phyloP scores from a whole-genome alignment of 495 filamentous ascomycete species.

The Collariella sp. region DNA sequence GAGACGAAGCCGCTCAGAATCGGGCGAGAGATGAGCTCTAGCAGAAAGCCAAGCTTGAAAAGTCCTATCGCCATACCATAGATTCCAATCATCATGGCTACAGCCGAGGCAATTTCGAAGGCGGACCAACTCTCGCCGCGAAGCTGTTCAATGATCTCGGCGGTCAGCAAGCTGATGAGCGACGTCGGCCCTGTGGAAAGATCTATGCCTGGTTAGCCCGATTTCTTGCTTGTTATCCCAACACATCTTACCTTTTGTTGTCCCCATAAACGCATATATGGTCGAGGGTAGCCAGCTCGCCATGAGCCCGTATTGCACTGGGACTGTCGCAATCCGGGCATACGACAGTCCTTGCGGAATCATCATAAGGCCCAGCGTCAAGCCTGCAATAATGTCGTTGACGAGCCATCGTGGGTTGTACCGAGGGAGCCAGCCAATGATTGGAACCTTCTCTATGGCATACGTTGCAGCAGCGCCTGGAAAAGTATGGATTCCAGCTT shows the following conservation, averaged over 20 bases:
- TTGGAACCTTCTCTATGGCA: conserved; percentile 44
- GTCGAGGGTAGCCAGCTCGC: conserved; percentile 45
- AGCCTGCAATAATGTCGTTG: conserved; percentile 42
- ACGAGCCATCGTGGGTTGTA: conserved; percentile 42
- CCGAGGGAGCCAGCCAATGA: conserved; percentile 42
- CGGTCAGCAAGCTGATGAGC: conserved; percentile 42
- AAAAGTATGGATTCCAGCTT: conserved; percentile 23
- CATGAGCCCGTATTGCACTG: conserved; percentile 44
- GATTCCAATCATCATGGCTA: conserved; percentile 45
- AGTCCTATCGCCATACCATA: conserved; percentile 43
- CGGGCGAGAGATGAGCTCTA: conserved; percentile 45
- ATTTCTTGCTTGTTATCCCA: neutral
- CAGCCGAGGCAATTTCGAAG: conserved; percentile 39
- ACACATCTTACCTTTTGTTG: conserved; percentile 43
- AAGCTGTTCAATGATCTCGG: conserved; percentile 38
- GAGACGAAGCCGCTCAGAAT: conserved; percentile 45
- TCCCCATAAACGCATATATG: conserved; percentile 47
- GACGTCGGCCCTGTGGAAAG: conserved; percentile 45
- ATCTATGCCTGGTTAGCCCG: conserved; percentile 23
- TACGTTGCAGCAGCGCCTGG: conserved; percentile 38
- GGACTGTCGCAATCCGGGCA: conserved; percentile 46
- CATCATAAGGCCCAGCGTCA: conserved; percentile 44
- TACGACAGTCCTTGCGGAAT: conserved; percentile 45
- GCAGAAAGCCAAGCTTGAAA: conserved; percentile 44
- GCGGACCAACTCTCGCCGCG: conserved; percentile 29